These are phyloP conservation scores for Piloderma croceum DNA, from an alignment of 768 basidiomycete genomes.

Conservation along the genomic window DNA sequence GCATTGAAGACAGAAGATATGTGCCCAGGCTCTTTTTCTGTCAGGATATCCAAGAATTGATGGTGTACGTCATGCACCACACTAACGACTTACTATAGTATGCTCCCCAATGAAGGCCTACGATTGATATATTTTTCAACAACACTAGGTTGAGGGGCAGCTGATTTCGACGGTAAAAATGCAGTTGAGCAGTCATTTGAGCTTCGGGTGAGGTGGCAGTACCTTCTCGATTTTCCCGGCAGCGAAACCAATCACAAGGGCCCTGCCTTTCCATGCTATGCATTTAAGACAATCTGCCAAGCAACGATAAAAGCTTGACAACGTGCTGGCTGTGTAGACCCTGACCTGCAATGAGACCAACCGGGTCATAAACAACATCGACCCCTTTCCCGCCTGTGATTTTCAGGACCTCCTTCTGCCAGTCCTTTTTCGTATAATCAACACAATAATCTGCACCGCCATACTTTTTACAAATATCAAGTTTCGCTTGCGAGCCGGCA, in stretches of 20 bases:
- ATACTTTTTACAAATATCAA: conserved; percentile 65
- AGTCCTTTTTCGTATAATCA: conserved; percentile 70
- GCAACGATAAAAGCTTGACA: conserved; percentile 9
- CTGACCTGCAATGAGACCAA: conserved; percentile 66
- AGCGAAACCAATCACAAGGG: conserved; percentile 72
- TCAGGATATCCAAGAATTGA: conserved; percentile 3
- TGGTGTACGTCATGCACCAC: neutral
- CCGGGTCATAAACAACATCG: conserved; percentile 83
- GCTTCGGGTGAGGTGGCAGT: neutral
- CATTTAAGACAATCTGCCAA: conserved; percentile 77
- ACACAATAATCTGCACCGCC: conserved; percentile 83
- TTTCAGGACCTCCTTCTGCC: conserved; percentile 87
- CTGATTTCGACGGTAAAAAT: no score
- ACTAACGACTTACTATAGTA: conserved; percentile 46
- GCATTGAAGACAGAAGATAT: conserved; percentile 68
- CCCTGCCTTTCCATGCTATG: conserved; percentile 90
- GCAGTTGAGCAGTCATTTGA: no score
- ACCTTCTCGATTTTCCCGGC: conserved; percentile 21
- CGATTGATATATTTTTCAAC: conserved; percentile 78
- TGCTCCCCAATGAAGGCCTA: conserved; percentile 86
- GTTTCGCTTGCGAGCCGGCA: conserved; percentile 72
- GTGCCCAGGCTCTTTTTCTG: conserved; percentile 62
- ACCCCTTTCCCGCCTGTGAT: conserved; percentile 83
- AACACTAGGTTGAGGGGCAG: conserved; percentile 80
- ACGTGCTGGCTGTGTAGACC: no score